phyloP scores from a whole-genome alignment of 2,329 filamentous ascomycete genomes.

The Monosporascus sp. region DNA sequence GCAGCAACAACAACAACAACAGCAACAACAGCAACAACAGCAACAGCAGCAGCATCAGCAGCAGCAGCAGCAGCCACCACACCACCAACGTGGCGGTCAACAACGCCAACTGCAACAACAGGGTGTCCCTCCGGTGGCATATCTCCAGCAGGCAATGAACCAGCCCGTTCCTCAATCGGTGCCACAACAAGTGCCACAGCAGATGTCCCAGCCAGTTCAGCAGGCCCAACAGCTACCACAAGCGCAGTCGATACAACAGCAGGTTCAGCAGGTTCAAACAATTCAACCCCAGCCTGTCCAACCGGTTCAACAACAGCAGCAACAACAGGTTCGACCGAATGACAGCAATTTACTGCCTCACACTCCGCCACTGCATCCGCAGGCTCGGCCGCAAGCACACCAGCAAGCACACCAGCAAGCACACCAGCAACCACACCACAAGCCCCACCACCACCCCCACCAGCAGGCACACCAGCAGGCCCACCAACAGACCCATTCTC shows the following conservation, averaged over 20 bases:
- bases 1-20: constrained; percentile 23
- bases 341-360: constrained; percentile 25
- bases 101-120: constrained; percentile 31
- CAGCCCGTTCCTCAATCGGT: constrained; percentile 15
- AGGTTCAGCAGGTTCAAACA: constrained; percentile 20
- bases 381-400: constrained; percentile 17
- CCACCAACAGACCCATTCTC: constrained; percentile 24
- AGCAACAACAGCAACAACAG: constrained; percentile 24
- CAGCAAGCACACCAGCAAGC: constrained; percentile 11
- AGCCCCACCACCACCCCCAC: constrained; percentile 15
- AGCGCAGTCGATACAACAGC: constrained; percentile 25
- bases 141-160: constrained; percentile 28
- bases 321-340: constrained; percentile 24
- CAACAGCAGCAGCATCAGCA: constrained; percentile 24
- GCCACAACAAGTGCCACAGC: constrained; percentile 21
- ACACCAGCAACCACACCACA: constrained; percentile 14
- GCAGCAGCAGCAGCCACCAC: constrained; percentile 27
- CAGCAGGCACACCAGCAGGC: constrained; percentile 23
- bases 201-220: constrained; percentile 25
- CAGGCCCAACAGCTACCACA: constrained; percentile 27
- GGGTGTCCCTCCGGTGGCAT: constrained; percentile 23
- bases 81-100: constrained; percentile 28
- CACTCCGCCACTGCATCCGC: constrained; percentile 22
- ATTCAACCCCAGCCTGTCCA: constrained; percentile 15
- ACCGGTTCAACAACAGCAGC: constrained; percentile 20